Percentiles rank a stretch among this genome's conserved stretches.
These are phyloP conservation scores for Mycena pura DNA, from an alignment of 768 basidiomycete species.

Conservation along the genomic window DNA sequence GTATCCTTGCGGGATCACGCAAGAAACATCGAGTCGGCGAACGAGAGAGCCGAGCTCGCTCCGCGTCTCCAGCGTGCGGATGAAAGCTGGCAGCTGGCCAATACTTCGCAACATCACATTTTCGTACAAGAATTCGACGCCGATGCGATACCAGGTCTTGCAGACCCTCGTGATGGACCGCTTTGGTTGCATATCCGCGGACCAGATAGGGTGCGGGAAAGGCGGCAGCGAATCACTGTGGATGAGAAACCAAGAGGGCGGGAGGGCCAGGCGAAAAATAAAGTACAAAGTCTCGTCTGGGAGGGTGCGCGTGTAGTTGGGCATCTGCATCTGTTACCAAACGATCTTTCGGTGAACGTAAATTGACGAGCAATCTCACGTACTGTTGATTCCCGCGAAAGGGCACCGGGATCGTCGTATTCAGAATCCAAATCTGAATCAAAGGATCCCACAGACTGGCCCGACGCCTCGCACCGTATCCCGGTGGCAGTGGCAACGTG, in stretches of 20 bases:
- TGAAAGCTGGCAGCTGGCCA: conserved; percentile 30
- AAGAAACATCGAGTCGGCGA: conserved; percentile 21
- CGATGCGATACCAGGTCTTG: conserved; percentile 32
- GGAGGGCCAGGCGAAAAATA: conserved; percentile 33
- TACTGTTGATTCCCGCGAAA: too few species aligned
- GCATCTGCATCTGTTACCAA: too few species aligned
- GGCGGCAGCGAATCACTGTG: conserved; percentile 20
- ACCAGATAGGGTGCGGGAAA: conserved; percentile 31
- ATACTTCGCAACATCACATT: conserved; percentile 31
- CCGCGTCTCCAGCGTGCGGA: conserved; percentile 24
- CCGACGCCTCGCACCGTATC: too few species aligned
- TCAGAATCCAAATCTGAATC: too few species aligned
- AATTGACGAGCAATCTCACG: too few species aligned
- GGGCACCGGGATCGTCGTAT: too few species aligned
- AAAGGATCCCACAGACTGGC: too few species aligned
- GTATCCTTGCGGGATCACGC: conserved; percentile 15
- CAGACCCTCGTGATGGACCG: conserved; percentile 32
- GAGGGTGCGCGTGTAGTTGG: too few species aligned
- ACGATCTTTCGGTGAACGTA: too few species aligned
- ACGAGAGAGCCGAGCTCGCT: conserved; percentile 15
- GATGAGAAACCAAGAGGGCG: conserved; percentile 31
- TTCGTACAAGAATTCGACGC: conserved; percentile 34
- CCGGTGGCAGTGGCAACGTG: too few species aligned
- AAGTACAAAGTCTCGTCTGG: conserved; percentile 34
- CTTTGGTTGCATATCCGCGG: conserved; percentile 29